Evolutionary conservation across 2,329 filamentous ascomycete species (phyloP), one percentile per base, ranked within the genome.

Genomic region (Trichoderma aggressivum): DNA sequence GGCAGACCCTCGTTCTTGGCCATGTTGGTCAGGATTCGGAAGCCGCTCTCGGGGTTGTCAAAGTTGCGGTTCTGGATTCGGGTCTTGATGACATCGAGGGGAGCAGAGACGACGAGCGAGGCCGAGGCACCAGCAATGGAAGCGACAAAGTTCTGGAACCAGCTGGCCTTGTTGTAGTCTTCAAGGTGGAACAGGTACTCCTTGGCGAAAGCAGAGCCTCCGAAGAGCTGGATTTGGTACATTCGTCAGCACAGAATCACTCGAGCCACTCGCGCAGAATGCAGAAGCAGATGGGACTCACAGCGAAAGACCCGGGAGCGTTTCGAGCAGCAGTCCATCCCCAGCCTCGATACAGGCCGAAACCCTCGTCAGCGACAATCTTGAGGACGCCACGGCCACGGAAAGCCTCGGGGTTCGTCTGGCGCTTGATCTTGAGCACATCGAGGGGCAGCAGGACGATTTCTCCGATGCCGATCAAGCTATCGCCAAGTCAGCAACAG

Each of bases 61-160:
- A 99, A 99, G 87, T 99, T 98, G 80, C 92, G 90, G 88, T 98
- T 98, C 85, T 98, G 95, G 78, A 98, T 97, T 79, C 95, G 90
- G 72, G 95, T 98, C 89, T 98, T 98, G 88, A 98, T 96, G 76
- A 98, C 95, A 80, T 98, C 95, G 72, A 98, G 88, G 32, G 95
- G 95, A 28, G 94, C 94, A n/a, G 94, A 98, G 63, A 99, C 95
- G 62, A 99, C 83, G 60, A 99, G 88, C n/a, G 94, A 98, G 14
- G 96, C 94, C 70, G 93, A 96, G 67, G 96, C 96, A 85, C 96
- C 96, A 73, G 92, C 94, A 77, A 99, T 94, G 8, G 96, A 98
- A 56, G 96, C 96, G 74, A 99, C 86, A 77, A 99, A 99, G 88
- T 99, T 99, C 85, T 99, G 94, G 79, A 89, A 87, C 96, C 96